These are phyloP conservation scores for Eucalyptus tenuipes DNA, from an alignment of 345 rosid genomes.

Conservation along the genomic window DNA sequence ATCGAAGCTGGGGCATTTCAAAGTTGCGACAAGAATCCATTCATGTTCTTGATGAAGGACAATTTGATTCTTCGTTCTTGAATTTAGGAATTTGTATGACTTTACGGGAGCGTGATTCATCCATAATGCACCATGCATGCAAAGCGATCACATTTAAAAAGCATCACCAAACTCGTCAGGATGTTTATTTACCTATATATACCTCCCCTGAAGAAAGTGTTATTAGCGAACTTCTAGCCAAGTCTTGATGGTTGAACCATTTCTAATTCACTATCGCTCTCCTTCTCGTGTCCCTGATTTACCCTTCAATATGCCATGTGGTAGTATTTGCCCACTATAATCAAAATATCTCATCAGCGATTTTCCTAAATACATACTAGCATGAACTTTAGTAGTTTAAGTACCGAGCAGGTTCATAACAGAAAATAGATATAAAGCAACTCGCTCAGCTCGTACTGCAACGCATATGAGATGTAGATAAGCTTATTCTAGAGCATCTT, in stretches of 20 bases:
- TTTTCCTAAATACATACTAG: not conserved
- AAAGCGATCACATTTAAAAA: not conserved
- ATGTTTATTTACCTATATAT: not conserved
- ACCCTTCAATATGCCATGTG: not conserved
- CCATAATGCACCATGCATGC: not conserved
- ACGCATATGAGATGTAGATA: not conserved
- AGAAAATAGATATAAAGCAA: not conserved
- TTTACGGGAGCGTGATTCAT: not conserved
- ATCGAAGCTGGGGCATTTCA: not conserved
- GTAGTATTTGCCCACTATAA: not conserved
- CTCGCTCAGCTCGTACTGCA: not conserved
- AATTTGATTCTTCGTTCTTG: not conserved
- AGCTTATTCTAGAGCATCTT: not conserved
- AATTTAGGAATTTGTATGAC: not conserved
- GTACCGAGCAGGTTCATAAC: not conserved
- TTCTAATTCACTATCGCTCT: not conserved
- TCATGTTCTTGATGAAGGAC: not conserved
- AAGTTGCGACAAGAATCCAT: not conserved
- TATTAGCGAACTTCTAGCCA: not conserved
- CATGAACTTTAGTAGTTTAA: not conserved
- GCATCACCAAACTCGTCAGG: not conserved
- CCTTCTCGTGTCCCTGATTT: not conserved
- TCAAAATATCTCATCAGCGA: not conserved
- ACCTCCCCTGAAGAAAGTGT: not conserved
- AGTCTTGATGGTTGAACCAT: not conserved